Conservation (phyloP, 768 basidiomycete species). For the Termitomyces sp. region DNA sequence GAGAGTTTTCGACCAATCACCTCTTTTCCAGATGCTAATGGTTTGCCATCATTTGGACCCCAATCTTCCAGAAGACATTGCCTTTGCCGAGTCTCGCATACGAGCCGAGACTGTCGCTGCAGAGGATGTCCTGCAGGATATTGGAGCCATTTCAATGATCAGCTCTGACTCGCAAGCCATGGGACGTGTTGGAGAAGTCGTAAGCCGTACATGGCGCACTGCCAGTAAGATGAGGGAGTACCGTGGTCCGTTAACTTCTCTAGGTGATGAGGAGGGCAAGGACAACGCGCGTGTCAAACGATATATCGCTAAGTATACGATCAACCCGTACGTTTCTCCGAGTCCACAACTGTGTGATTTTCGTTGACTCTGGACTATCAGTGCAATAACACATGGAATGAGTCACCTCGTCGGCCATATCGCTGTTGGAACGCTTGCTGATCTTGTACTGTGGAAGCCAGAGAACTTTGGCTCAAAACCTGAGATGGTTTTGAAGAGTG, state of each 20-base stretch:
- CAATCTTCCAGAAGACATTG: slow-evolving; percentile 88
- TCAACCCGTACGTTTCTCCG: slow-evolving; percentile 78
- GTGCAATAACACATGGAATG: slow-evolving; percentile 93
- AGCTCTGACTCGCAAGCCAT: slow-evolving; percentile 97
- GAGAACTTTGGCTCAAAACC: slow-evolving; percentile 92
- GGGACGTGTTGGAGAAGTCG: slow-evolving; percentile 96
- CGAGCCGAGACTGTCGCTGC: slow-evolving; percentile 96
- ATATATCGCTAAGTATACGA: slow-evolving; percentile 94
- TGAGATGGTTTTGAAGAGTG: slow-evolving; percentile 93
- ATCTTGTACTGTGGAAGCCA: slow-evolving; percentile 94
- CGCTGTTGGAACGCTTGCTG: slow-evolving; percentile 79
- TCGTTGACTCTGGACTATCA: slow-evolving; percentile 25
- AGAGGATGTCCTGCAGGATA: slow-evolving; percentile 92
- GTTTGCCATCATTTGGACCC: slow-evolving; percentile 97
- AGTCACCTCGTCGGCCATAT: slow-evolving; percentile 84
- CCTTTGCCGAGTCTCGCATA: slow-evolving; percentile 96
- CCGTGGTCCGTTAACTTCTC: slow-evolving; percentile 63
- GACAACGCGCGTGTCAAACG: slow-evolving; percentile 94
- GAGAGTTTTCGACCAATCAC: background rate
- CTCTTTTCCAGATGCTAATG: slow-evolving; percentile 86
- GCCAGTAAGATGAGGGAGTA: slow-evolving; percentile 91
- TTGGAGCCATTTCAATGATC: slow-evolving; percentile 95
- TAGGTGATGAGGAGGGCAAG: slow-evolving; percentile 66
- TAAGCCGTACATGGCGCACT: slow-evolving; percentile 92
- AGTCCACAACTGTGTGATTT: background rate